Base-by-base conservation (phyloP, 306 rosid genomes). In the Prunus mira region DNA sequence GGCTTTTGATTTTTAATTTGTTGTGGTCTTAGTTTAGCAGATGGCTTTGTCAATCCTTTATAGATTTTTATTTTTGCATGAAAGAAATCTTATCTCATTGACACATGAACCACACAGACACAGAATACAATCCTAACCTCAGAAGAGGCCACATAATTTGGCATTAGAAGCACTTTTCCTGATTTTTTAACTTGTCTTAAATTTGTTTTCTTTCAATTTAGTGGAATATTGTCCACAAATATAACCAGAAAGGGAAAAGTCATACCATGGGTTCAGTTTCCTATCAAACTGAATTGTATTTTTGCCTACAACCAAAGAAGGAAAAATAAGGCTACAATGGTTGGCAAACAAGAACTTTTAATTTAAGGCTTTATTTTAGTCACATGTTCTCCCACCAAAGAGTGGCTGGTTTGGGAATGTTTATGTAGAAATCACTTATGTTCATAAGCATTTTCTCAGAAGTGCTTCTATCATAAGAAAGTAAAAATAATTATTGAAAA, bases 201-300 rank as follows among this genome's bases (percentile, higher is more conserved):
- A 52, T 52, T 52, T 52, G 49, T 52, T 54, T 60, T 71, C 22
- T 72, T 56, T 38, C 65, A 55, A 72, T 55, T 55, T 0, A 34
- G 56, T 54, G 66, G 52, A 15, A 52, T 7, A 20, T 71, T 54
- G 64, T 18, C 63, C 43, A 12, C 32, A 12, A 12, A 0, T n/a
- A 45, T 55, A 30, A 70, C 49, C 43, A 6, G 24, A 68, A 14
- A 3, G 32, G 34, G 30, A 54, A 71, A 52, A 14, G n/a, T 50
- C 74, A 10, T 32, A 27, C 28, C 50, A 71, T n/a, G 63, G 60
- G 57, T 51, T 51, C 19, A 14, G 7, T 51, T 15, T 25, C 15
- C 73, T 22, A 68, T 47, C 73, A 69, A 25, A 56, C 60, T 69
- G 7, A 69, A 22, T 43, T 67, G 72, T 46, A 46, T 17, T 67